These are phyloP conservation scores for Trametes gibbosa DNA, from an alignment of 768 basidiomycete species.

Conservation along the genomic window DNA sequence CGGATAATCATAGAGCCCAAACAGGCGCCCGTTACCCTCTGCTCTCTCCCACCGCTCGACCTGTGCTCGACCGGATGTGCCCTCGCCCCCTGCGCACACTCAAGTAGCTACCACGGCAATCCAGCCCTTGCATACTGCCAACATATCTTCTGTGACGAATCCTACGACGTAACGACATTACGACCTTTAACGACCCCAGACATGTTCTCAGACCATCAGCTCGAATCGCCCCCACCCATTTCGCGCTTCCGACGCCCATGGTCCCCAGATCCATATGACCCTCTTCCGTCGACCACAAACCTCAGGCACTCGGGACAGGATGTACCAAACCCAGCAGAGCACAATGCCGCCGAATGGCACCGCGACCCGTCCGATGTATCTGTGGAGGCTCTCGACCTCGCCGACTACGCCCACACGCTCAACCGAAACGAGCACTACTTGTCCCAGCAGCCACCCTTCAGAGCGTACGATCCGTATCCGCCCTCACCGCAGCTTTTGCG, in stretches of 20 bases:
- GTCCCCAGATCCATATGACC: slow-evolving; percentile 59
- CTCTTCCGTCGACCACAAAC: slow-evolving; percentile 33
- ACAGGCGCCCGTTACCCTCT: background rate
- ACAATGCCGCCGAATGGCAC: slow-evolving; percentile 15
- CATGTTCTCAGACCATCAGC: slow-evolving; percentile 44
- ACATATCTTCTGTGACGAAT: background rate
- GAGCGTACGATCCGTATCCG: slow-evolving; percentile 32
- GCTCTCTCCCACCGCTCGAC: background rate
- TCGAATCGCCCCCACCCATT: slow-evolving; percentile 49
- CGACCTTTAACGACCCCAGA: slow-evolving; percentile 22
- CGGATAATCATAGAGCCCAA: background rate
- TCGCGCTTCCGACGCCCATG: slow-evolving; percentile 62
- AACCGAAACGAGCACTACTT: slow-evolving; percentile 31
- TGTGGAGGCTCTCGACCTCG: slow-evolving; percentile 69
- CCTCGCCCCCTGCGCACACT: background rate
- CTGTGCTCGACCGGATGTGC: slow-evolving; percentile 4
- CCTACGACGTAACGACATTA: slow-evolving; percentile 12
- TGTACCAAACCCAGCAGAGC: slow-evolving; percentile 19
- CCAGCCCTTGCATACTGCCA: too few species aligned
- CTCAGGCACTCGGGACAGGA: slow-evolving; percentile 18
- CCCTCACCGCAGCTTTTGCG: slow-evolving; percentile 25
- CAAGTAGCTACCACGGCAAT: slow-evolving; percentile 4
- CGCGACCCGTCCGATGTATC: slow-evolving; percentile 61
- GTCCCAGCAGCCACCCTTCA: slow-evolving; percentile 22
- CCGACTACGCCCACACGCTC: slow-evolving; percentile 62